Base-by-base conservation (phyloP, 2,329 filamentous ascomycete genomes). In the Xylariales sp. region DNA sequence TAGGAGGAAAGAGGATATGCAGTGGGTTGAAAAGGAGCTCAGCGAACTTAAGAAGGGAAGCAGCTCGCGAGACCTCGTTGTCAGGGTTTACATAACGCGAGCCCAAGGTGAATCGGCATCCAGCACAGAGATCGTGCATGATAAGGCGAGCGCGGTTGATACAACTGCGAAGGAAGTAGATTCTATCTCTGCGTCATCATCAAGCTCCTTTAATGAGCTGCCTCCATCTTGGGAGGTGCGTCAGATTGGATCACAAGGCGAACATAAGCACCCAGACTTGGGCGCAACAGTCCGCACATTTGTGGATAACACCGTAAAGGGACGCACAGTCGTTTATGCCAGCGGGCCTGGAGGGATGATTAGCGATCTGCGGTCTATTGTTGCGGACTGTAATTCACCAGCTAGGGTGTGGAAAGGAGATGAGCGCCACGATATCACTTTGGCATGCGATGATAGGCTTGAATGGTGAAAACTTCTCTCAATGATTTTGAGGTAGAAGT, bases 281-380 rank as follows among this genome's bases (percentile, higher is more conserved):
- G 34, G 50, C 2, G 54, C 57, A 13, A 56, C 77, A 7, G 62
- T 83, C 2, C 51, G 50, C 6, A 57, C 59, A 4, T 81, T 81
- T 46, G 62, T 77, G 4, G 60, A 60, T 1, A 50, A 56, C 2
- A 74, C 72, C 0, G 55, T 66, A 0, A 50, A 55, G 0, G 77
- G 76, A 0, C 58, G 70, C 11, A 78, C 75, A 0, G 63, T 66
- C 0, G 75, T 84, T 0, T 70, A 78, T 51, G 78, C 72, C 0
- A 83, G 78, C 47, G 79, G 80, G 0, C 80, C 80, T 2, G 66
- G 68, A 1, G 63, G 67, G 2, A 79, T 84, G 73, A 70, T 81
- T 5, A 66, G 63, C n/a, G 76, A 79, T 38, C 49, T 83, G 40
- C 62, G 79, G 18, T 56, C 44, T 5, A 69, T 69, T 2, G 75